phyloP scores from a whole-genome alignment of 2,329 filamentous ascomycete species.

The Claviceps capensis region DNA sequence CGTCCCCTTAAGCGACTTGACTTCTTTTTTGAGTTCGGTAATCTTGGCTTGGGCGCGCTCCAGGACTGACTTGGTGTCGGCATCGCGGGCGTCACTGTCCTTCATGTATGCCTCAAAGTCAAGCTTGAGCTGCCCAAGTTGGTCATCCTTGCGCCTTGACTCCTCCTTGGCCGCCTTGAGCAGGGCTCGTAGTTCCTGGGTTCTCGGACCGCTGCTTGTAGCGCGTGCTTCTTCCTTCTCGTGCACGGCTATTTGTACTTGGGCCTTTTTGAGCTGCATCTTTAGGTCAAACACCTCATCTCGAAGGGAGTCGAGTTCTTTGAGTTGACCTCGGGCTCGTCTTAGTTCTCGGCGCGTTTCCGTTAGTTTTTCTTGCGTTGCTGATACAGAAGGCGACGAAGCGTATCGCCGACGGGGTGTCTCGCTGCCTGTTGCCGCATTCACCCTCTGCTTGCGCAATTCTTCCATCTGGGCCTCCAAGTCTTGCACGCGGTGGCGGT shows the following conservation, averaged over 20 bases:
- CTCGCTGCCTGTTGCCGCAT: conserved; percentile 16
- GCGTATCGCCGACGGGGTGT: conserved; percentile 23
- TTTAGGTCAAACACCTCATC: conserved; percentile 40
- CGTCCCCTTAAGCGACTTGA: conserved; percentile 29
- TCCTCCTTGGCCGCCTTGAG: conserved; percentile 31
- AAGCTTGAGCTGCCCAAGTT: conserved; percentile 32
- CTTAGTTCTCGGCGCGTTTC: conserved; percentile 42
- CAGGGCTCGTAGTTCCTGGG: conserved; percentile 27
- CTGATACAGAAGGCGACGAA: conserved; percentile 26
- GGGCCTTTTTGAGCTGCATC: conserved; percentile 33
- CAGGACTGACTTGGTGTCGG: conserved; percentile 41
- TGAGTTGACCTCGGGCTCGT: conserved; percentile 38
- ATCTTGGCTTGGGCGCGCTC: conserved; percentile 44
- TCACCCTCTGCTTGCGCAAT: conserved; percentile 21
- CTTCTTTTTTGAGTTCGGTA: conserved; percentile 38
- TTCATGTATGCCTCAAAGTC: conserved; percentile 42
- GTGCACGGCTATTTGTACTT: conserved; percentile 12
- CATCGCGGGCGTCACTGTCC: conserved; percentile 38
- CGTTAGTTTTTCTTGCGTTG: conserved; percentile 35
- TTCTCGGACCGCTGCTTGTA: conserved; percentile 20
- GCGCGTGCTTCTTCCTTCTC: conserved; percentile 24
- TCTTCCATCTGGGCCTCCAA: conserved; percentile 37
- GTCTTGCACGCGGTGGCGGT: conserved; percentile 45
- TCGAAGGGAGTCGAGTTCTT: conserved; percentile 35
- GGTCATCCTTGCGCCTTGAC: conserved; percentile 31